Percentiles rank a stretch among this genome's conserved stretches.
Conservation (phyloP, 1,284 basidiomycete genomes). For the Neonothopanus nambi region DNA sequence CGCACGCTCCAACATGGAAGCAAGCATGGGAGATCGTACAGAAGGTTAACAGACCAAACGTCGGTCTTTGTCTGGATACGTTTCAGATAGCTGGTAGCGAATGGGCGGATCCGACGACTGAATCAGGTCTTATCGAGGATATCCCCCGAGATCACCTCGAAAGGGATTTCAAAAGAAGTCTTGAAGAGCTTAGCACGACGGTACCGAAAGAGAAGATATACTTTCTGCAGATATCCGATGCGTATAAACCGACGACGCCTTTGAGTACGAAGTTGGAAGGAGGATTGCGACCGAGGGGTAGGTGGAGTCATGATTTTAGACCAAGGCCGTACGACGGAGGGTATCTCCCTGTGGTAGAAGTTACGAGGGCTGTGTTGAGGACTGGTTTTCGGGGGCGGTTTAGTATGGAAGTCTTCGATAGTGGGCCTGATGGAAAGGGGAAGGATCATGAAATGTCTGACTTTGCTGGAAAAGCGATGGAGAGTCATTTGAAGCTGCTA, state of each 20-base stretch:
- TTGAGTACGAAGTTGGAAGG: not conserved
- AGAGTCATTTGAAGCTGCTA: too few relatives aligned
- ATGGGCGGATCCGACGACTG: constrained; percentile 1
- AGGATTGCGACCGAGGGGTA: not conserved
- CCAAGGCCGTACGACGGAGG: constrained; percentile 4
- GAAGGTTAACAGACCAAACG: too few relatives aligned
- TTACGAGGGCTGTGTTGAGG: not conserved
- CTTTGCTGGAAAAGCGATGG: too few relatives aligned
- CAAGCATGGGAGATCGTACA: too few relatives aligned
- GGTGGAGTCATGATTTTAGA: constrained; percentile 5
- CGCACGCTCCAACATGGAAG: too few relatives aligned
- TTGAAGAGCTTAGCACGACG: constrained; percentile 2
- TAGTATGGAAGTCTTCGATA: constrained; percentile 4
- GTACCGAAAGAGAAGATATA: constrained; percentile 6
- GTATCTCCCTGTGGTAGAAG: constrained; percentile 2
- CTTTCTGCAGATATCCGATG: constrained; percentile 10
- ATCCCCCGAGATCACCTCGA: not conserved
- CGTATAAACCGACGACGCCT: constrained; percentile 1
- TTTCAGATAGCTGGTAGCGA: too few relatives aligned
- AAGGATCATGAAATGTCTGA: too few relatives aligned
- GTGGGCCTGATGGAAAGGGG: not conserved
- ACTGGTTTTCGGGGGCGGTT: constrained; percentile 2
- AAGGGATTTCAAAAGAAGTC: not conserved
- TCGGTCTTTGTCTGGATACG: too few relatives aligned
- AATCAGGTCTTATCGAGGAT: constrained; percentile 5